phyloP scores from a whole-genome alignment of 2,329 filamentous ascomycete genomes.

The Boeremia exigua region DNA sequence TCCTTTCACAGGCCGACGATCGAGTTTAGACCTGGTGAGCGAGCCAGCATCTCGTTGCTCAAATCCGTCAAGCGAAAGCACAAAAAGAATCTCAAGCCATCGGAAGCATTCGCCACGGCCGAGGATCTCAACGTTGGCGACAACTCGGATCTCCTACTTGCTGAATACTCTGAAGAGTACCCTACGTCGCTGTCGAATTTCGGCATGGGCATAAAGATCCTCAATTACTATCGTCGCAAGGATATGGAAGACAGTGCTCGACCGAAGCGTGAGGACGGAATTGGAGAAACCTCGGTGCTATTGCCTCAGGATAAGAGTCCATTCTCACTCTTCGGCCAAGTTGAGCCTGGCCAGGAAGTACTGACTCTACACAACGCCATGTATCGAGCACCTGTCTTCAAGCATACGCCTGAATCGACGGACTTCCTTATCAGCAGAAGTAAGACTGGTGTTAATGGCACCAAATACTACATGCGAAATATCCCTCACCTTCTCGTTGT shows the following conservation, averaged over 20 bases:
- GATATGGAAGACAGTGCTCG: constrained; percentile 75
- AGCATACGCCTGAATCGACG: constrained; percentile 75
- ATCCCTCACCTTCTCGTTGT: constrained; percentile 91
- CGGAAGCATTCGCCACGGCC: constrained; percentile 78
- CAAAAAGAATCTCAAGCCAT: constrained; percentile 77
- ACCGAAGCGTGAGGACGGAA: constrained; percentile 70
- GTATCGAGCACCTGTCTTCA: constrained; percentile 93
- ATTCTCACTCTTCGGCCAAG: constrained; percentile 92
- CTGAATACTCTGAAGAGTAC: constrained; percentile 95
- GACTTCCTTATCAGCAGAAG: constrained; percentile 90
- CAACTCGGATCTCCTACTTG: constrained; percentile 84
- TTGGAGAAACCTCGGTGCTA: constrained; percentile 88
- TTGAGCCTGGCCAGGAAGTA: constrained; percentile 88
- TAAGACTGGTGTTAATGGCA: constrained; percentile 78
- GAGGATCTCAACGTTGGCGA: constrained; percentile 86
- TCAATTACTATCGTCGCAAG: constrained; percentile 95
- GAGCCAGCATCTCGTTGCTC: constrained; percentile 76
- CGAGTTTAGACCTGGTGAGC: constrained; percentile 72
- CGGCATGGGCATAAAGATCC: constrained; percentile 93
- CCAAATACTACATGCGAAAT: constrained; percentile 81
- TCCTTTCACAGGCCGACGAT: constrained; percentile 85
- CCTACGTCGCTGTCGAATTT: constrained; percentile 93
- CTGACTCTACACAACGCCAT: constrained; percentile 93
- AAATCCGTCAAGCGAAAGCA: constrained; percentile 74
- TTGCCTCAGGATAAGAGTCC: constrained; percentile 94